A percentile compares a stretch with the other conserved stretches of the same genome.
Evolutionary conservation across 306 rosid genomes (phyloP).

Genomic region (Trifolium repens): DNA sequence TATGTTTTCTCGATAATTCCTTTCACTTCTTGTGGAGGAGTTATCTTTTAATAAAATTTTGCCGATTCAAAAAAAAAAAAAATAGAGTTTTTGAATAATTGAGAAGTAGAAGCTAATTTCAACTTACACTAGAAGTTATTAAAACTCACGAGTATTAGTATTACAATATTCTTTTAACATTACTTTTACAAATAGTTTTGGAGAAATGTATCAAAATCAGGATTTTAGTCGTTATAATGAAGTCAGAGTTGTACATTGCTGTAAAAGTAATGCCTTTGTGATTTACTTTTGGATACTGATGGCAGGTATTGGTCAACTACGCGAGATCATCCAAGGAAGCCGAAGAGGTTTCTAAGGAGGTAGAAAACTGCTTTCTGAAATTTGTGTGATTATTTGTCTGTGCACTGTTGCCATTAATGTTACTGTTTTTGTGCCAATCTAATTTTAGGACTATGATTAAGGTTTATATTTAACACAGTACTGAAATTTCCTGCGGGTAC

Average conservation of each 20-base stretch:
- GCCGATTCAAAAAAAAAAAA: too few species aligned
- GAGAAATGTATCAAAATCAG: not conserved
- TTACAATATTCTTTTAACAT: not conserved
- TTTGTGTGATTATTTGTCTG: not conserved
- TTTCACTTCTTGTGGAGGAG: too few species aligned
- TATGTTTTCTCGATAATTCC: too few species aligned
- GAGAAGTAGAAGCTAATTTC: not conserved
- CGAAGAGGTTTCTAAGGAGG: conserved; percentile 93
- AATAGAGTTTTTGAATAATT: not conserved
- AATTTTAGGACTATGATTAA: not conserved
- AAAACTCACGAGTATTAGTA: not conserved
- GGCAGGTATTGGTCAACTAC: conserved; percentile 85
- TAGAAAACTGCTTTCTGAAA: conserved; percentile 30
- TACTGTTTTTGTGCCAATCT: conserved; percentile 20
- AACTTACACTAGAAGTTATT: not conserved
- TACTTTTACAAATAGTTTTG: not conserved
- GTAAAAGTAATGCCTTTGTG: not conserved
- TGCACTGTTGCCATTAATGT: not conserved
- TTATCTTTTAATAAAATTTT: too few species aligned
- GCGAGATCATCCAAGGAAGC: conserved; percentile 97
- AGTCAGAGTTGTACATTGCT: not conserved
- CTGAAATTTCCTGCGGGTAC: not conserved
- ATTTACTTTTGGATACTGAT: conserved; percentile 28
- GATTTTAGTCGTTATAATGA: not conserved
- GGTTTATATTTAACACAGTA: not conserved